phyloP scores from a whole-genome alignment of 106 monocot species.

The Gastrodia elata region DNA sequence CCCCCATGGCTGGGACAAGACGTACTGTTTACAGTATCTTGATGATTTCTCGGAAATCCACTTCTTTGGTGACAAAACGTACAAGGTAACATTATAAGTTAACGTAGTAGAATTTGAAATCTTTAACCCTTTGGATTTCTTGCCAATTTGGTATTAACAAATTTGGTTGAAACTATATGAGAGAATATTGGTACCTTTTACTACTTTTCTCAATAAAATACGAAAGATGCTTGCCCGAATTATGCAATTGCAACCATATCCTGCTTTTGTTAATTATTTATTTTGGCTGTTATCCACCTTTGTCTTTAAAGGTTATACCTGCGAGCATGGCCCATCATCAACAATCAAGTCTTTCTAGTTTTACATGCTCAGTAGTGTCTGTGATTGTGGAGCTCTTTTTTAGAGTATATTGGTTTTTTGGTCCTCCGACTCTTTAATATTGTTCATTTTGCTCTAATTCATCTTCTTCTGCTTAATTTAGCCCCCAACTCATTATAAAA shows the following conservation, averaged over 20 bases:
- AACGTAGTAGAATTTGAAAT: neutral
- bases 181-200: neutral
- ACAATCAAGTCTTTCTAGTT: neutral
- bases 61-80: conserved; percentile 97
- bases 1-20: conserved; percentile 97
- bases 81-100: conserved; percentile 46
- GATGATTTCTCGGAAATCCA: conserved; percentile 77
- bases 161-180: neutral
- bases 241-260: neutral
- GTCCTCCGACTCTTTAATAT: no score
- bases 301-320: neutral
- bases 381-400: no score
- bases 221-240: neutral
- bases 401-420: no score
- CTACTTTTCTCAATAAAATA: neutral
- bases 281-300: neutral
- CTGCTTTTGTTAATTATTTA: neutral
- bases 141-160: neutral
- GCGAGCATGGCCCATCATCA: neutral
- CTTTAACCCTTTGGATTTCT: neutral
- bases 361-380: neutral
- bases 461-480: no score
- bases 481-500: no score
- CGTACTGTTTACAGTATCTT: conserved; percentile 81
- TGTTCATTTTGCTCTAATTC: no score